Percentiles rank a stretch among this genome's conserved stretches.
Evolutionary conservation across 140 eudicot species (phyloP).

Genomic region (Anethum foeniculum): DNA sequence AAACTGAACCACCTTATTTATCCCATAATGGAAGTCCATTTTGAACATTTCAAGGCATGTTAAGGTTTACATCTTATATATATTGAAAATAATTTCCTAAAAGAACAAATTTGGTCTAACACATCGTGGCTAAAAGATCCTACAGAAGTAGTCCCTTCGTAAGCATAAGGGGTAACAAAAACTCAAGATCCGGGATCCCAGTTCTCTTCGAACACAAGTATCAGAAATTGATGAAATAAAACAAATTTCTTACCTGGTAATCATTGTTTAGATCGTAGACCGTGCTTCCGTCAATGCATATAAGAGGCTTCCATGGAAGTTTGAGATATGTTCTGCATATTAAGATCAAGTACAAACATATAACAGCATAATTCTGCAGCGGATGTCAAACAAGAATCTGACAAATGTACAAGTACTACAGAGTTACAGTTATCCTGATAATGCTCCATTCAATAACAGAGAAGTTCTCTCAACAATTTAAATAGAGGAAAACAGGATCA

Average conservation of each 20-base stretch:
- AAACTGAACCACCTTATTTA: background rate
- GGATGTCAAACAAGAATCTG: background rate
- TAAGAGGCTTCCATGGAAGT: constrained; percentile 91
- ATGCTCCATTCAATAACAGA: background rate
- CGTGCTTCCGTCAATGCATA: constrained; percentile 67
- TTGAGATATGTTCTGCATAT: constrained; percentile 79
- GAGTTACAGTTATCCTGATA: background rate
- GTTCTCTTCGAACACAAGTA: background rate
- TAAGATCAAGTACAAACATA: background rate
- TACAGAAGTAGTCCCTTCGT: background rate
- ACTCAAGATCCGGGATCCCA: background rate
- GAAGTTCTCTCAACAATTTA: background rate
- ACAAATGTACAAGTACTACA: background rate
- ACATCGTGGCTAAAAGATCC: background rate
- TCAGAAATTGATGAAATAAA: background rate
- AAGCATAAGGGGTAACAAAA: background rate
- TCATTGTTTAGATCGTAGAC: constrained; percentile 53
- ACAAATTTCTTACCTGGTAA: constrained; percentile 36
- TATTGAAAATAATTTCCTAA: background rate
- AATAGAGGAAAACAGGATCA: background rate
- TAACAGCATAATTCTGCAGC: background rate
- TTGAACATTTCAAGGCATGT: background rate
- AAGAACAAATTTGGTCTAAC: background rate
- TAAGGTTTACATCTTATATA: background rate
- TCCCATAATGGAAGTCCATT: background rate